Evolutionary conservation across 192 early-diverging fungal genomes (phyloP).

Genomic region (Chytriomyces hyalinus): DNA sequence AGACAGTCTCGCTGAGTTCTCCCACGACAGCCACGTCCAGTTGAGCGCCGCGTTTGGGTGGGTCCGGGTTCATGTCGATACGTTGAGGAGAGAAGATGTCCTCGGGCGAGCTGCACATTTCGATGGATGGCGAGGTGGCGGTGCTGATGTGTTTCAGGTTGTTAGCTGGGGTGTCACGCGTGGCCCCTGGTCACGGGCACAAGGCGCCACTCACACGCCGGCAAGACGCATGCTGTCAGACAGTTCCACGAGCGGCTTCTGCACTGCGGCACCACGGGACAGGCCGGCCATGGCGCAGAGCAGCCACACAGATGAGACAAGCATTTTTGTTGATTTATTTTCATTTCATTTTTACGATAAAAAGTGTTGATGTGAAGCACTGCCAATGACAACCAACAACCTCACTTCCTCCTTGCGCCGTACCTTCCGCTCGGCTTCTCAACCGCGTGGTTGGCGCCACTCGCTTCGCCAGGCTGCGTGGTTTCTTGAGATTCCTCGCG

Average conservation of each 20-base stretch:
- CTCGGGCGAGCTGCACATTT: conserved; percentile 30
- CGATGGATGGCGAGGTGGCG: conserved; percentile 1
- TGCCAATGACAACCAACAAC: not conserved
- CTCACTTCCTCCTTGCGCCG: not conserved
- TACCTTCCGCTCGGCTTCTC: not conserved
- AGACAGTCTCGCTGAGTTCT: conserved; percentile 41
- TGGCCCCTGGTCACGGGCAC: too few relatives aligned
- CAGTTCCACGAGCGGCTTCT: not conserved
- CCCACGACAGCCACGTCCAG: conserved; percentile 49
- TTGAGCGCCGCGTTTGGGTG: conserved; percentile 46
- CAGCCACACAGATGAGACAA: not conserved
- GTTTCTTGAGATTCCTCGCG: not conserved
- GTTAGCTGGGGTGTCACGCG: too few relatives aligned
- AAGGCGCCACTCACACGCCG: too few relatives aligned
- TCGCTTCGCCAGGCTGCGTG: not conserved
- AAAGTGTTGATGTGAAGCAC: too few relatives aligned
- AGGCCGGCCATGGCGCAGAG: not conserved
- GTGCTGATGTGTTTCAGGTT: too few relatives aligned
- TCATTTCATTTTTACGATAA: too few relatives aligned
- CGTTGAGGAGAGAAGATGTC: conserved; percentile 47
- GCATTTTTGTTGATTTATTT: conserved; percentile 1
- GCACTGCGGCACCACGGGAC: not conserved
- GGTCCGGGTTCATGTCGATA: conserved; percentile 49
- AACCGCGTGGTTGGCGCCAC: not conserved
- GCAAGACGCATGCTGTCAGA: too few relatives aligned